Conservation (phyloP, 495 filamentous ascomycete genomes). For the Trypethelium eluteriae region DNA sequence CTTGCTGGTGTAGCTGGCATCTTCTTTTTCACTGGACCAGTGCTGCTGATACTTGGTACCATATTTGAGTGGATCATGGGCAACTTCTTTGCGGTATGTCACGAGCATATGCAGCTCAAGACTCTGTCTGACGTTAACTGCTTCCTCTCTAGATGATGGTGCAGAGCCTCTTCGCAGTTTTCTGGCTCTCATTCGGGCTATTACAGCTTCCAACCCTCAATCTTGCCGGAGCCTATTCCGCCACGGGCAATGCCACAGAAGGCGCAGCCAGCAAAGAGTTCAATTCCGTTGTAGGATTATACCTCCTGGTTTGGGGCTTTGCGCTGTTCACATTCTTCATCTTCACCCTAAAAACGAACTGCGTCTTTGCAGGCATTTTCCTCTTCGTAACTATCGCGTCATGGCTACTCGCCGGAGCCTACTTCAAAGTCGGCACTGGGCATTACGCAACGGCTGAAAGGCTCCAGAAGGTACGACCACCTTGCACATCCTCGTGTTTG, state of each 20-base stretch:
- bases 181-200: constrained; percentile 50
- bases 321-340: constrained; percentile 50
- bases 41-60: constrained; percentile 20
- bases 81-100: constrained; percentile 52
- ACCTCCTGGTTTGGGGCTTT: constrained; percentile 49
- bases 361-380: constrained; percentile 48
- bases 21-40: constrained; percentile 24
- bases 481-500: not conserved
- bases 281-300: constrained; percentile 40
- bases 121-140: not conserved
- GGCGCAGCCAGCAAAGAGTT: constrained; percentile 41
- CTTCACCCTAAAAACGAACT: constrained; percentile 49
- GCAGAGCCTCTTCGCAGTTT: constrained; percentile 50
- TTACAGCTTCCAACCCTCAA: constrained; percentile 46
- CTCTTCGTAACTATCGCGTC: constrained; percentile 42
- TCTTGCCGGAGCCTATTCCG: constrained; percentile 42
- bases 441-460: constrained; percentile 39
- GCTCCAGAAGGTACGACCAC: constrained; percentile 39
- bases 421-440: constrained; percentile 44
- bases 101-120: constrained; percentile 42
- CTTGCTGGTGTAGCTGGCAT: constrained; percentile 44
- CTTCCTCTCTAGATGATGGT: constrained; percentile 47
- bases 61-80: constrained; percentile 32
- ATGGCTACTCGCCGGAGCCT: constrained; percentile 45
- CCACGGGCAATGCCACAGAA: constrained; percentile 31